Base-by-base conservation (phyloP, 2,329 filamentous ascomycete species). In the Scedosporium dehoogii region DNA sequence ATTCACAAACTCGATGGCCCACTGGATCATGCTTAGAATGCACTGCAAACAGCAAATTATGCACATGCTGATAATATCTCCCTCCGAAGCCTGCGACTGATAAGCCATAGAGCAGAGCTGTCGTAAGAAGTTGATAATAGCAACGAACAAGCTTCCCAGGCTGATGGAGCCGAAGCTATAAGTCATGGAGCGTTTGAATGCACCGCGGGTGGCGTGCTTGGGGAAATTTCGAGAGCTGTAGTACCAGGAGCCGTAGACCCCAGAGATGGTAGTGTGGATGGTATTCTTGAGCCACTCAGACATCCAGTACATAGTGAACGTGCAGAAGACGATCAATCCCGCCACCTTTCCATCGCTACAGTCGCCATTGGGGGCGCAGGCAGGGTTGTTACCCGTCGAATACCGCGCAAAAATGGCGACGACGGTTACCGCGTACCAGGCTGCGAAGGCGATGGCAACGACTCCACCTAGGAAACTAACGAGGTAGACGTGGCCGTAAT, bases 211-310 rank as follows among this genome's bases (percentile, higher is more conserved):
- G 0, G 91, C 87, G 10, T 86, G 86, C 65, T 83, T 86, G 33
- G 92, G 91, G 69, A 91, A 89, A 53, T 85, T 83, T 63, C 80
- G 76, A 0, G 84, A 74, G 66, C 84, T 88, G 72, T 96, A 97
- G 77, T 96, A 97, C 93, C 93, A 97, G 0, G 89, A 88, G 1
- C 91, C 92, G 69, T 96, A 97, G 0, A 96, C 87, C 0, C 93
- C 92, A 0, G 91, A 89, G 63, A 96, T 89, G 25, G 86, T 92
- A 1, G 88, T 89, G 72, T 97, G 92, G 57, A 96, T 90, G 0
- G 90, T 92, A 75, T 96, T 96, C 78, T 97, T 97, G 68, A 97
- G 78, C 82, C 89, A 93, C 73, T 97, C 93, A 1, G 90, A 88
- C 66, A 96, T 87, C 93, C 93, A 97, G 76, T 96, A 97, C 75